These are phyloP conservation scores for Gossypium longicalyx DNA, from an alignment of 345 rosid genomes.

Conservation along the genomic window DNA sequence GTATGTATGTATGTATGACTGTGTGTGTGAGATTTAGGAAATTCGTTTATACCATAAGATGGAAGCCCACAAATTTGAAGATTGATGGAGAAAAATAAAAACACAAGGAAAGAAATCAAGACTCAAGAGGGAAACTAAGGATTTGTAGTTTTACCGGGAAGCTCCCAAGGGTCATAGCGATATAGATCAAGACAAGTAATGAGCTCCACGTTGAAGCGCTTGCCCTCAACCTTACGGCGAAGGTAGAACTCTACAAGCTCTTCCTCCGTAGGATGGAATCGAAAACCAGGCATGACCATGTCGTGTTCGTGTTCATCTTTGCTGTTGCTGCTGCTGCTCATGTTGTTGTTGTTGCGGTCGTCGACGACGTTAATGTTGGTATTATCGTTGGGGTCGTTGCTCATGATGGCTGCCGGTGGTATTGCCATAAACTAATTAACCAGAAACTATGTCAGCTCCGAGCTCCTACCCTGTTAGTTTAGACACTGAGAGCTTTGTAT, in stretches of 20 bases:
- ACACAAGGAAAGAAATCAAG: too few species aligned
- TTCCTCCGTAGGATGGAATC: slow-evolving; percentile 98
- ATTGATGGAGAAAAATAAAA: too few species aligned
- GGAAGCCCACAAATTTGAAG: too few species aligned
- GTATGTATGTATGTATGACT: too few species aligned
- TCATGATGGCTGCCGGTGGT: slow-evolving; percentile 53
- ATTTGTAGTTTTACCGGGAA: slow-evolving; percentile 55
- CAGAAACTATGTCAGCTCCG: not conserved
- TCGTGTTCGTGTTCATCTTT: slow-evolving; percentile 76
- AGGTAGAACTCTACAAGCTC: slow-evolving; percentile 99
- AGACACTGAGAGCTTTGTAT: slow-evolving; percentile 21
- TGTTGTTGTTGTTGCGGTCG: slow-evolving; percentile 23
- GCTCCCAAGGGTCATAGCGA: slow-evolving; percentile 99
- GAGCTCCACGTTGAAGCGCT: slow-evolving; percentile 95
- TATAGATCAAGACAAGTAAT: slow-evolving; percentile 98
- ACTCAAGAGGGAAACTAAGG: not conserved
- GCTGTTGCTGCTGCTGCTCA: slow-evolving; percentile 7
- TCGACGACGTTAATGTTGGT: slow-evolving; percentile 19
- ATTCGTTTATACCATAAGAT: not conserved
- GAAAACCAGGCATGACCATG: slow-evolving; percentile 98
- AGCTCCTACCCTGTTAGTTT: not conserved
- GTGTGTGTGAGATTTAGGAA: too few species aligned
- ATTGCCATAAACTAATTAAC: slow-evolving; percentile 50
- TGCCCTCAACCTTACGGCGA: slow-evolving; percentile 99
- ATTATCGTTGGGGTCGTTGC: slow-evolving; percentile 31